These are phyloP conservation scores for Hansenula sp. DNA, from an alignment of 1,139 yeast genomes.

Conservation along the genomic window DNA sequence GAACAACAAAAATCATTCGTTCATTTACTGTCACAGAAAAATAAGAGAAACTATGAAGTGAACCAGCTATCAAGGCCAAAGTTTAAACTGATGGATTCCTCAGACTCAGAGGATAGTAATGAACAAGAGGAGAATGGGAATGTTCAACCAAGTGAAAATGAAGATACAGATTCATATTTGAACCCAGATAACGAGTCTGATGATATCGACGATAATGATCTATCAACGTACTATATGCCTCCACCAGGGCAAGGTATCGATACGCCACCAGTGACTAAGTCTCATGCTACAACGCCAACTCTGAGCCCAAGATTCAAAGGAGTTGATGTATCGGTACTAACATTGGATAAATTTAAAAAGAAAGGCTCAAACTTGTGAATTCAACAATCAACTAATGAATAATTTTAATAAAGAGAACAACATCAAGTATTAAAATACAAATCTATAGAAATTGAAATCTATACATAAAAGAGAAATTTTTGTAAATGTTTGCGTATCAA, in stretches of 20 bases:
- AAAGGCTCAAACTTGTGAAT: background rate
- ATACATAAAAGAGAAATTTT: no score
- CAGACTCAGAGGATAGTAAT: slow-evolving; percentile 14
- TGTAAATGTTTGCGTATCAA: no score
- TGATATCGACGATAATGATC: slow-evolving; percentile 24
- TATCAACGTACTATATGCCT: slow-evolving; percentile 21
- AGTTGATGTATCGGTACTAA: background rate
- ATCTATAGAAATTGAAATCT: background rate
- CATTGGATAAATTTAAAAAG: background rate
- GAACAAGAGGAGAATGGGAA: slow-evolving; percentile 9
- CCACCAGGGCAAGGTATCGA: slow-evolving; percentile 22
- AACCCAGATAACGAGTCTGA: slow-evolving; percentile 16
- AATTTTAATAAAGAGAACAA: no score
- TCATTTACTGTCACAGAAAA: slow-evolving; percentile 45
- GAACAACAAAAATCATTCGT: slow-evolving; percentile 77
- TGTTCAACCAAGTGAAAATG: slow-evolving; percentile 4
- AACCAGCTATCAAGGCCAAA: slow-evolving; percentile 20
- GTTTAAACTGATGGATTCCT: slow-evolving; percentile 20
- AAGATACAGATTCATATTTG: background rate
- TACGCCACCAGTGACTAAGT: slow-evolving; percentile 16
- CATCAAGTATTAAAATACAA: background rate
- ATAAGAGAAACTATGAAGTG: slow-evolving; percentile 34
- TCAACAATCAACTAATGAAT: background rate
- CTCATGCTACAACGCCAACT: slow-evolving; percentile 11
- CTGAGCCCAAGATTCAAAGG: slow-evolving; percentile 1